Evolutionary conservation across 306 rosid species (phyloP).

Genomic region (Macrotyloma uniflorum): DNA sequence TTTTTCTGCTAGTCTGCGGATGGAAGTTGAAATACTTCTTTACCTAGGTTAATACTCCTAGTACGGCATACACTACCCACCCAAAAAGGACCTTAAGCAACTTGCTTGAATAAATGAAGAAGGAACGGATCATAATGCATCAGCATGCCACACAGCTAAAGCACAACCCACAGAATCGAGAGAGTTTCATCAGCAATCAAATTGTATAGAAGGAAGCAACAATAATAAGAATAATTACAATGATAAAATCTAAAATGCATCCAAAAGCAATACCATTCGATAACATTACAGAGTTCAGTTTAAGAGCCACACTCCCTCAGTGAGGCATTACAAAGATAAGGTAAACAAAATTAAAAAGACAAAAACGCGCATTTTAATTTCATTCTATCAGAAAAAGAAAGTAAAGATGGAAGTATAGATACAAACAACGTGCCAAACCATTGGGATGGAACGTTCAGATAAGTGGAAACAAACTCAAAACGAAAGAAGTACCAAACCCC

Average conservation of each 20-base stretch:
- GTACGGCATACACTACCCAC: not conserved
- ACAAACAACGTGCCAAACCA: not conserved
- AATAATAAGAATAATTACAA: not conserved
- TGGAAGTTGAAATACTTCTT: slow-evolving; percentile 17
- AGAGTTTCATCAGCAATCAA: not conserved
- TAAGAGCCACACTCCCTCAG: not conserved
- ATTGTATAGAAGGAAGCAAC: not conserved
- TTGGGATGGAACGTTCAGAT: not conserved
- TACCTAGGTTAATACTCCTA: slow-evolving; percentile 23
- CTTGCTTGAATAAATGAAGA: not conserved
- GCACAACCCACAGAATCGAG: not conserved
- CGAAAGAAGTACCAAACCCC: not conserved
- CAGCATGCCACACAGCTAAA: not conserved
- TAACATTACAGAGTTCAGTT: not conserved
- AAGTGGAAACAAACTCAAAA: slow-evolving; percentile 15
- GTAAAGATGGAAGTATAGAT: not conserved
- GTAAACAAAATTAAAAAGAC: not conserved
- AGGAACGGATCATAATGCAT: slow-evolving; percentile 3
- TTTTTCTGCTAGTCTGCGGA: not conserved
- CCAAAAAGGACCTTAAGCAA: not conserved
- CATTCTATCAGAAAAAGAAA: not conserved
- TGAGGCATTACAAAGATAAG: not conserved
- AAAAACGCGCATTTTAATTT: not conserved
- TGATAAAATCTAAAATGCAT: not conserved
- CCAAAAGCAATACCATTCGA: not conserved